Base-by-base conservation (phyloP, 2,329 filamentous ascomycete genomes). In the Penicillium sclerotiorum region DNA sequence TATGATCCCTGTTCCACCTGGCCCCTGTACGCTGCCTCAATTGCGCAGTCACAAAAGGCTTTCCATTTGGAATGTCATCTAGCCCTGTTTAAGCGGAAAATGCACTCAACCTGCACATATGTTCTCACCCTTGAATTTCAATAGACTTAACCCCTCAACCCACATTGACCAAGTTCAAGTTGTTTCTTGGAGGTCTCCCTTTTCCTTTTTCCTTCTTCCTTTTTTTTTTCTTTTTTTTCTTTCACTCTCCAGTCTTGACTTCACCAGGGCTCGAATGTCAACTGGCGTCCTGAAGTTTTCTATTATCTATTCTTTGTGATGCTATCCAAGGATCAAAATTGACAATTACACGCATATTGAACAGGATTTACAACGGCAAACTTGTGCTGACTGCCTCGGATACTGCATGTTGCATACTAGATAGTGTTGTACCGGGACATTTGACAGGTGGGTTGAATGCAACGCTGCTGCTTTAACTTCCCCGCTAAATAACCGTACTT, bases 41-140 rank as follows among this genome's bases (percentile, higher is more conserved):
- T n/a, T n/a, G n/a, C n/a, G n/a, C n/a, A n/a, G n/a, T n/a, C n/a
- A n/a, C n/a, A 28, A 43, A 20, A 32, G 27, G 5, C 40, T 33
- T 43, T 43, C 18, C 17, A 32, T 25, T 18, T 11, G 25, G 37
- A 39, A 18, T 4, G 15, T 18, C 27, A 38, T 25, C 45, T 22
- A 23, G 36, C 43, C 49, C 44, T 51, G 33, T 32, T 23, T 45
- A 46, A 43, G 33, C 47, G 37, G 23, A 28, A 27, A 20, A 39
- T 42, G n/a, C 35, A 39, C 41, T 23, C n/a, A 39, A 17, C 33
- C 40, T 32, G 27, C 42, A 22, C n/a, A 28, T 36, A 15, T 45
- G 3, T 30, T 28, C 37, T 36, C 30, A 15, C 13, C 33, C 38
- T 39, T 43, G n/a, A n/a, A n/a, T n/a, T n/a, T n/a, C n/a, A n/a